These are phyloP conservation scores for Stephania yunnanensis DNA, from an alignment of 164 flowering plant species.

Conservation along the genomic window DNA sequence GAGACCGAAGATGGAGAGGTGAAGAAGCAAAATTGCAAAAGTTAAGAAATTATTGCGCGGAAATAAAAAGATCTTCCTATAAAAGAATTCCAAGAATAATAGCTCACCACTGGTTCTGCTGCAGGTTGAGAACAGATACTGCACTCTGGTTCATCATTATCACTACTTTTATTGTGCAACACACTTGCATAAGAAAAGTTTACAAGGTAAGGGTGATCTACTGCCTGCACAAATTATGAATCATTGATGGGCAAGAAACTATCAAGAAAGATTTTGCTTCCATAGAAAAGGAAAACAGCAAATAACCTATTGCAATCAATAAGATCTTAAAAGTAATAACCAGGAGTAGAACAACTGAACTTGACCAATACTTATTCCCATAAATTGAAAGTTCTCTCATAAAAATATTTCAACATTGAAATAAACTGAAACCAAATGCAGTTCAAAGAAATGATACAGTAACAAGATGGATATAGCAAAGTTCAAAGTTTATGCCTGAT, in stretches of 20 bases:
- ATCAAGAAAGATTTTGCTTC: not conserved
- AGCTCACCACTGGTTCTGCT: slow-evolving; percentile 78
- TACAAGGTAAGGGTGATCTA: slow-evolving; percentile 96
- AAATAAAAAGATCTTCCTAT: not conserved
- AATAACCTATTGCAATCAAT: not conserved
- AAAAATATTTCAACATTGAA: not conserved
- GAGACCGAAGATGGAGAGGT: not conserved
- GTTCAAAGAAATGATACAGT: too few relatives aligned
- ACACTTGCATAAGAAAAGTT: slow-evolving; percentile 50
- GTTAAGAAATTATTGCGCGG: not conserved
- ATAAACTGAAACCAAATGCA: too few relatives aligned
- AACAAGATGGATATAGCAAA: too few relatives aligned
- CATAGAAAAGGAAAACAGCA: not conserved
- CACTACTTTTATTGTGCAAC: slow-evolving; percentile 9
- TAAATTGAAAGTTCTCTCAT: not conserved
- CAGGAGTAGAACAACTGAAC: not conserved
- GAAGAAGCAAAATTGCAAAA: not conserved
- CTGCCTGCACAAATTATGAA: slow-evolving; percentile 50
- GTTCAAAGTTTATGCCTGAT: not conserved
- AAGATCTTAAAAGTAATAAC: not conserved
- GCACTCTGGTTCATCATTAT: slow-evolving; percentile 40
- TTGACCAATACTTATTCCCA: not conserved
- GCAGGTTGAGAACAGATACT: slow-evolving; percentile 65
- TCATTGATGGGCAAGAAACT: not conserved
- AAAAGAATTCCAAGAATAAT: not conserved